Base-by-base conservation (phyloP, 148 eudicot genomes). In the Amaranthus cruentus region DNA sequence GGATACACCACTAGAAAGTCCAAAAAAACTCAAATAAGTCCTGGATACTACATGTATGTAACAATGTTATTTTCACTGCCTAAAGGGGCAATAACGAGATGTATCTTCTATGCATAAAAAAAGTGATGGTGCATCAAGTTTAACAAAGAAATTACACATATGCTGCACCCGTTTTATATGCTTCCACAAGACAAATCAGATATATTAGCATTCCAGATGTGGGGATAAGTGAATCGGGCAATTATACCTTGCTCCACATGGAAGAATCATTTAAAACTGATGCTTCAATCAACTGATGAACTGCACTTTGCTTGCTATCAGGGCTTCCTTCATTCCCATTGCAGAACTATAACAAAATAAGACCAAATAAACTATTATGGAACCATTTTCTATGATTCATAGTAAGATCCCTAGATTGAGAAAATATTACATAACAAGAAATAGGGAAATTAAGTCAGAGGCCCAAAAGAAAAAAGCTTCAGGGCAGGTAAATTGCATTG, bases 221-320 rank as follows among this genome's bases (percentile, higher is more conserved):
- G 12, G 46, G 46, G 50, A 46, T 7, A 2, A 47, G 14, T 11
- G 11, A 7, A 3, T 9, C 8, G 7, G 65, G 28, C 13, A 28
- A 52, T 18, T 42, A 59, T 88, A 90, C 99, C 99, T 88, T 95
- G 72, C 88, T 85, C 99, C 99, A 95, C 21, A 90, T 53, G 12
- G 92, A 77, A 47, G 82, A 82, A 84, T 95, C 90, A 87, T 85
- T 90, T 55, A 90, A 84, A 53, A 77, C 81, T 46, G 99, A 92
- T 80, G 83, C 89, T 80, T 88, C 88, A 42, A 88, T 75, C 74
- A 95, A 82, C 82, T 91, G 93, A 80, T 88, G 89, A 72, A 95
- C 85, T 49, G 94, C 96, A 75, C 62, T 77, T 74, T 74, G 74
- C 87, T 85, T 95, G 83, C 85, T 78, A 69, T 82, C 83, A 57